Conservation (phyloP, 1,284 basidiomycete genomes). For the Neonothopanus nambi region DNA sequence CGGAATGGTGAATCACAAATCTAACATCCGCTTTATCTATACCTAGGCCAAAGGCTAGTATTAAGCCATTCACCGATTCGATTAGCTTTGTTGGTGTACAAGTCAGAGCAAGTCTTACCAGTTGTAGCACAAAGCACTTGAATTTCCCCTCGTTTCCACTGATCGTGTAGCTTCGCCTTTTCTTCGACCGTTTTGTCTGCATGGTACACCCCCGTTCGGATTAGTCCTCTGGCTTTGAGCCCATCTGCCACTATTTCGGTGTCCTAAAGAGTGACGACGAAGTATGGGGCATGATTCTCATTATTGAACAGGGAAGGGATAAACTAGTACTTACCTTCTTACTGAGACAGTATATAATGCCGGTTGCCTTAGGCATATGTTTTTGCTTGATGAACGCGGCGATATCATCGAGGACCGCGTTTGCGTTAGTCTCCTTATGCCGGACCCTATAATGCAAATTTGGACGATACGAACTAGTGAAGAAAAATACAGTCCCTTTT, state of each 20-base stretch:
- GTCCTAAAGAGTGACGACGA: too few species aligned
- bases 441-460: conserved; percentile 83
- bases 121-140: conserved; percentile 93
- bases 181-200: conserved; percentile 63
- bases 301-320: background rate
- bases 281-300: background rate
- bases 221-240: conserved; percentile 58
- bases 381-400: conserved; percentile 71
- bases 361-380: conserved; percentile 75
- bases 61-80: background rate
- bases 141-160: conserved; percentile 77
- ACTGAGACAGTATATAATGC: conserved; percentile 89
- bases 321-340: conserved; percentile 57
- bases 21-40: conserved; percentile 88
- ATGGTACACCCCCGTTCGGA: conserved; percentile 88
- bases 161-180: conserved; percentile 75
- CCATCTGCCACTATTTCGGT: conserved; percentile 71
- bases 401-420: conserved; percentile 62
- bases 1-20: conserved; percentile 84
- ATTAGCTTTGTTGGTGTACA: too few species aligned
- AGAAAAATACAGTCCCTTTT: conserved; percentile 82
- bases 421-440: conserved; percentile 64
- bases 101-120: conserved; percentile 42
- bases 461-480: conserved; percentile 83
- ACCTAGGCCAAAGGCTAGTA: conserved; percentile 83